Conservation (phyloP, 2,329 filamentous ascomycete genomes). For the Pseudogymnoascus sp. region DNA sequence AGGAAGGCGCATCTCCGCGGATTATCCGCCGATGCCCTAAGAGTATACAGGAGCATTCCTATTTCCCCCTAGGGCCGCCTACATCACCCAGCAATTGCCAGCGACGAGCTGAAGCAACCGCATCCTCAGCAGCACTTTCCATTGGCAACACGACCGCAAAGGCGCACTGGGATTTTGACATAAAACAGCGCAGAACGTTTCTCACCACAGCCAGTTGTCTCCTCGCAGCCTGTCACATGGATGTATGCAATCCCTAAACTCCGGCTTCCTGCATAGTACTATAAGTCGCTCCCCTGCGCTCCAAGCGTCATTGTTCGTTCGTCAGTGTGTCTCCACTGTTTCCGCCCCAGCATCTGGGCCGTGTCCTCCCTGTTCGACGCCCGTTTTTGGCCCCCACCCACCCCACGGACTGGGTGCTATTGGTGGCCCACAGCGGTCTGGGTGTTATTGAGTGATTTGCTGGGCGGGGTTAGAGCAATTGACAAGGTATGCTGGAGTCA, state of each 20-base stretch:
- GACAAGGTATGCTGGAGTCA: background rate
- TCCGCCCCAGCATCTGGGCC: background rate
- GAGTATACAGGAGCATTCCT: background rate
- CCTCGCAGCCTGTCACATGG: background rate
- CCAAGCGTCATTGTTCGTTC: background rate
- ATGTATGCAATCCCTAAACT: background rate
- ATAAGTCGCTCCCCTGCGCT: background rate
- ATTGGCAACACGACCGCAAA: background rate
- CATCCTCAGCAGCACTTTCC: background rate
- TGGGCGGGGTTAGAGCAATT: background rate
- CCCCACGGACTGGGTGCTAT: background rate
- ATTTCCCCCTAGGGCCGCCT: background rate
- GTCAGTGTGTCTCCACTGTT: background rate
- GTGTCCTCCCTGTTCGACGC: constrained; percentile 1
- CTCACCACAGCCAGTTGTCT: background rate
- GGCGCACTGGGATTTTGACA: background rate
- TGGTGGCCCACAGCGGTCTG: background rate
- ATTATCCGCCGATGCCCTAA: background rate
- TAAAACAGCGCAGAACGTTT: background rate
- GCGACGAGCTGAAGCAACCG: background rate
- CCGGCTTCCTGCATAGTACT: background rate
- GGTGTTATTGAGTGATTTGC: background rate
- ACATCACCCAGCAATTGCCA: background rate
- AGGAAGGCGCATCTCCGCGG: background rate
- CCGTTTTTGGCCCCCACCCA: background rate